Evolutionary conservation across 2,329 filamentous ascomycete genomes (phyloP).

Genomic region (Phialocephala subalpina): DNA sequence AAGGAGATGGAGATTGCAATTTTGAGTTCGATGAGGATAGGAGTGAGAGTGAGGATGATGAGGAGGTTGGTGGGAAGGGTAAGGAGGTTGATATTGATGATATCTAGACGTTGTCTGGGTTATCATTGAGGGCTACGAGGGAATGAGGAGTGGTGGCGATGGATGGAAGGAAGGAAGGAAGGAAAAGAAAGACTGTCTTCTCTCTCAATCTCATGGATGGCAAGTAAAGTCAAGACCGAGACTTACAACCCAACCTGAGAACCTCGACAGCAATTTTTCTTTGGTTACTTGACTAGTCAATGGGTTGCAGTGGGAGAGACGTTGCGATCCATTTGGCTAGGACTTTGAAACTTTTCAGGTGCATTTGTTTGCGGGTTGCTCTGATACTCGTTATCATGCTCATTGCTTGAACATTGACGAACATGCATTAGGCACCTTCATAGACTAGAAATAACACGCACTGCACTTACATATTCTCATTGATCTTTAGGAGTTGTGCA

Average conservation of each 20-base stretch:
- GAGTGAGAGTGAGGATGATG: constrained; percentile 64
- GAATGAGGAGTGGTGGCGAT: not conserved
- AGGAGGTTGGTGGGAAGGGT: constrained; percentile 57
- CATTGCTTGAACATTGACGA: constrained; percentile 1
- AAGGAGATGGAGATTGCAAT: constrained; percentile 93
- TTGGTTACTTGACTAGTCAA: constrained; percentile 33
- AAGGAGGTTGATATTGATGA: constrained; percentile 96
- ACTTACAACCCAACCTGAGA: constrained; percentile 35
- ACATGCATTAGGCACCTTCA: constrained; percentile 26
- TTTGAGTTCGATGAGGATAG: constrained; percentile 99
- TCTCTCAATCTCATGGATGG: constrained; percentile 60
- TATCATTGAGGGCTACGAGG: not conserved
- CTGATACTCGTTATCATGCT: not conserved
- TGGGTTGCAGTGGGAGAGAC: constrained; percentile 58
- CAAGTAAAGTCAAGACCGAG: constrained; percentile 34
- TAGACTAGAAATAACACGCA: constrained; percentile 34
- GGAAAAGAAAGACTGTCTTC: constrained; percentile 65
- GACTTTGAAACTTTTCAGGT: constrained; percentile 27
- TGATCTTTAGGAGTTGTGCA: not conserved
- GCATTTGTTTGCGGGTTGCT: constrained; percentile 12
- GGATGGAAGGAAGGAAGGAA: not conserved
- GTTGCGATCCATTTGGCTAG: constrained; percentile 44
- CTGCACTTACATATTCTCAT: constrained; percentile 23
- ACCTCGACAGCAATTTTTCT: constrained; percentile 47
- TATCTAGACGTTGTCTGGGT: constrained; percentile 68